Evolutionary conservation across 257 asterid species (phyloP), one percentile per base, ranked within the genome.

Genomic region (Mentha longifolia): DNA sequence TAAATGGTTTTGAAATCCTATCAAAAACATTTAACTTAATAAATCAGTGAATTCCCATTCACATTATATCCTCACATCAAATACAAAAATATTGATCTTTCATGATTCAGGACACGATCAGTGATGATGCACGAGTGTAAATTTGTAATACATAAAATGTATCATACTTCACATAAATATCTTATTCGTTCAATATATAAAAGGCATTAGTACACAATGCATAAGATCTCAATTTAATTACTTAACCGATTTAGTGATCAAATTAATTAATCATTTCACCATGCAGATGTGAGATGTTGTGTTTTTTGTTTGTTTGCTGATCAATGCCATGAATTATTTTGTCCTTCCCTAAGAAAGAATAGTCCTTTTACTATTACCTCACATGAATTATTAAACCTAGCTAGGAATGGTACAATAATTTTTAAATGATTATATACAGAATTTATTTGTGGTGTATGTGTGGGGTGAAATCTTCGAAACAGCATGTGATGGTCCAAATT

Each of bases 371-470:
- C 77, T 59, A 72, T 51, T 77, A 50, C 7, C 56, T 30, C 70
- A 51, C 70, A 65, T 51, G 65, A 50, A 72, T 72, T 67, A 67
- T 77, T 77, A 55, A 45, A 71, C 67, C 64, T 65, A 65, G 58
- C 70, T 77, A 62, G n/a, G 68, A 64, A 64, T 61, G 68, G 69
- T 54, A 74, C 37, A 49, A 50, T 65, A 45, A 54, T 41, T 19
- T 37, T 17, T 42, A 61, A 45, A 43, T 67, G 45, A 73, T 78
- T 42, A 73, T 61, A 73, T 52, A 22, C 41, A 70, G 7, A 16
- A 51, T 68, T 71, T 25, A 39, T 57, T 13, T 42, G 17, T 52
- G 49, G 75, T 17, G 28, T 51, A 13, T 50, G 10, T 56, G 41
- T 13, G 41, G 14, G 37, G 19, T 55, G 52, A 76, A 68, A 61